phyloP scores from a whole-genome alignment of 352 stramenopile genomes.

The Pythium brachiatum region DNA sequence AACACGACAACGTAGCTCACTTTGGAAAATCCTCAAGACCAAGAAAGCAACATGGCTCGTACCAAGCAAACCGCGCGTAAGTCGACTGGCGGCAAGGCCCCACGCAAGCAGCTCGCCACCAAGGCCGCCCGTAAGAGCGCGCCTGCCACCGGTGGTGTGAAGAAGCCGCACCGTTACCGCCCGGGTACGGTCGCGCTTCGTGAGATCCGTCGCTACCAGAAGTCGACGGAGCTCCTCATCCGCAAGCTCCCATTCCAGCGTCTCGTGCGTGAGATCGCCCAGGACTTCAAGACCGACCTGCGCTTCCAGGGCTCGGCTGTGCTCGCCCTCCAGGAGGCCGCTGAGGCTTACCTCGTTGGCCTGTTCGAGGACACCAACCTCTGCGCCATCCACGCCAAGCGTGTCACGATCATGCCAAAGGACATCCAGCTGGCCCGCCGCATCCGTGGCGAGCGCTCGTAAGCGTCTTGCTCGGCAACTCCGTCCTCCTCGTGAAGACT shows the following conservation, averaged over 20 bases:
- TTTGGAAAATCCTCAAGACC: slow-evolving; percentile 22
- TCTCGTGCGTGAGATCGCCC: slow-evolving; percentile 14
- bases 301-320: slow-evolving; percentile 39
- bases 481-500: no score
- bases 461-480: no score
- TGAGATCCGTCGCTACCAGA: slow-evolving; percentile 88
- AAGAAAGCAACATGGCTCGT: slow-evolving; percentile 26
- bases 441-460: slow-evolving; percentile 42
- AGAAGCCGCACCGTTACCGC: no score
- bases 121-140: slow-evolving; percentile 33
- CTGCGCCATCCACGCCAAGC: no score
- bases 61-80: slow-evolving; percentile 22
- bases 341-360: slow-evolving; percentile 45
- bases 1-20: not conserved
- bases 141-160: slow-evolving; percentile 32
- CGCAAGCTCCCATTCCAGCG: no score
- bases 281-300: slow-evolving; percentile 63
- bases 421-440: slow-evolving; percentile 81
- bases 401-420: slow-evolving; percentile 83
- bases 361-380: slow-evolving; percentile 73
- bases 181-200: slow-evolving; percentile 28
- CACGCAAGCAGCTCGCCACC: slow-evolving; percentile 33
- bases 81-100: slow-evolving; percentile 20
- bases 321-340: slow-evolving; percentile 46
- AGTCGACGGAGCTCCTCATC: slow-evolving; percentile 46